Percentiles rank a stretch among this genome's conserved stretches.
These are phyloP conservation scores for Termitomyces sp. DNA, from an alignment of 768 basidiomycete genomes.

Conservation along the genomic window DNA sequence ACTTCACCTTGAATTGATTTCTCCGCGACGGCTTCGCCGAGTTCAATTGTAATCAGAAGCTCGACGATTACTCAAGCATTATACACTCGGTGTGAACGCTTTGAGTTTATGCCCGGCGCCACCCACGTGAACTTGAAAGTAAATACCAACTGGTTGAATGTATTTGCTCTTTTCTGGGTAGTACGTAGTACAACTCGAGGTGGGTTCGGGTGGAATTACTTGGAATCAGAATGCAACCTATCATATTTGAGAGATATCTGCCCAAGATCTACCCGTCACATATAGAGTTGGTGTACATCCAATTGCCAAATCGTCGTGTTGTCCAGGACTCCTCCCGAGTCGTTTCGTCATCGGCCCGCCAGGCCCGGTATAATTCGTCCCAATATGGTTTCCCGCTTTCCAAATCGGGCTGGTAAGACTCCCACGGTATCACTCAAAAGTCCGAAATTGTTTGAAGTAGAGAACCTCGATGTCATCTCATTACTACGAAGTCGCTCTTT, in stretches of 20 bases:
- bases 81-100: neutral
- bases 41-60: neutral
- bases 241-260: neutral
- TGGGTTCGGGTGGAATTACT: neutral
- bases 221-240: neutral
- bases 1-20: neutral
- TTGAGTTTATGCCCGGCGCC: neutral
- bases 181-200: neutral
- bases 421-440: neutral
- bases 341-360: too few relatives aligned
- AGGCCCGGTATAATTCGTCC: neutral
- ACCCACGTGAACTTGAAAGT: neutral
- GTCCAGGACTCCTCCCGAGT: too few relatives aligned
- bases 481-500: slow-evolving; percentile 78
- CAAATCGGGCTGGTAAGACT: neutral
- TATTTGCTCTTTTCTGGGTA: neutral
- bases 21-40: neutral
- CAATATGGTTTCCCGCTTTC: neutral
- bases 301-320: too few relatives aligned
- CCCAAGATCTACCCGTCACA: neutral
- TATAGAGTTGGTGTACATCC: neutral
- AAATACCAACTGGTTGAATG: neutral
- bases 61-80: neutral
- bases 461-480: slow-evolving; percentile 44
- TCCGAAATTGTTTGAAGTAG: neutral